These are phyloP conservation scores for Volvox africanus DNA, from an alignment of 139 green algal species.

Conservation along the genomic window DNA sequence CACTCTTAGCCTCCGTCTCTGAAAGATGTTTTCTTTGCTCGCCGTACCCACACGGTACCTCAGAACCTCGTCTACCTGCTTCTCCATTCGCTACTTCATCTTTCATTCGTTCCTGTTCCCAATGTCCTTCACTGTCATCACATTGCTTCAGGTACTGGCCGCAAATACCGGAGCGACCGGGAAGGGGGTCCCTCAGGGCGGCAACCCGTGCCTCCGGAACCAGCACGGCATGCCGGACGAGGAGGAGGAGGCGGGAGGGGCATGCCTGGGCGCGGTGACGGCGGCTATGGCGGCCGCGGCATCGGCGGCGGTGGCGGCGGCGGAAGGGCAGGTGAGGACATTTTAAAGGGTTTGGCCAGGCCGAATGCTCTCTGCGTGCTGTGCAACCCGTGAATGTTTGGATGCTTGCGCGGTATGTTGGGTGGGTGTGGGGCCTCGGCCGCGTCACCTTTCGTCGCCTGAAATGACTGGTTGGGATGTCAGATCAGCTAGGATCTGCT, in stretches of 20 bases:
- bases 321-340: neutral
- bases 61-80: too few species aligned
- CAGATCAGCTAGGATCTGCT: neutral
- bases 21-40: too few species aligned
- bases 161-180: neutral
- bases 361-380: neutral
- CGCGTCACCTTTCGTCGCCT: neutral
- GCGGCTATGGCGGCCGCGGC: neutral
- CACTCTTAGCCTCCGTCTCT: too few species aligned
- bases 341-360: neutral
- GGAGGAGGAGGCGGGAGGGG: neutral
- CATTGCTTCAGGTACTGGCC: neutral
- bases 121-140: neutral
- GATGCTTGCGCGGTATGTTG: neutral
- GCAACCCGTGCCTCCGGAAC: neutral
- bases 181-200: neutral
- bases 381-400: neutral
- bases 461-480: neutral
- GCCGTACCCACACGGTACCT: too few species aligned
- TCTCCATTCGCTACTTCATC: neutral
- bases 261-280: neutral
- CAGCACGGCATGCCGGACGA: neutral
- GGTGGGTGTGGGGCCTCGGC: neutral
- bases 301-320: neutral
- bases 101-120: neutral